Evolutionary conservation across 768 basidiomycete species (phyloP).

Genomic region (Trametes punicea): DNA sequence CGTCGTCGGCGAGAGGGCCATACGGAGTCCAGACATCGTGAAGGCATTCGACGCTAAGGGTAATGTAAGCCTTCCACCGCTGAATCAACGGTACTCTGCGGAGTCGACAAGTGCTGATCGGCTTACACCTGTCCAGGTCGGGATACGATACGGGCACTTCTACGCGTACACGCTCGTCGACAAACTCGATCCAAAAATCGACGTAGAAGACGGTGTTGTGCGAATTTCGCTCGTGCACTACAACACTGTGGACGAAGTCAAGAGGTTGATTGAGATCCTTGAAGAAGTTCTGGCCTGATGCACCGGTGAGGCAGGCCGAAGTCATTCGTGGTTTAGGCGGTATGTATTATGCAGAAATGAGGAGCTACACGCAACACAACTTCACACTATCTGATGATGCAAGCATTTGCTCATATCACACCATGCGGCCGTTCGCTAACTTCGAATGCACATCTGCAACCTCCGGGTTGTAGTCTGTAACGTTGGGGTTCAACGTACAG

Average conservation of each 20-base stretch:
- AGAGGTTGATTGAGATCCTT: conserved; percentile 53
- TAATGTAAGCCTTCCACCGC: conserved; percentile 56
- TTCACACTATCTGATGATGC: no score
- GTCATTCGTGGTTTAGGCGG: no score
- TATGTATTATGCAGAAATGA: no score
- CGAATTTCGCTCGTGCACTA: conserved; percentile 78
- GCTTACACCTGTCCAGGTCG: conserved; percentile 45
- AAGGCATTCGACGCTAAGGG: conserved; percentile 59
- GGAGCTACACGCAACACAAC: no score
- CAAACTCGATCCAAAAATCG: conserved; percentile 51
- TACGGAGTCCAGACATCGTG: conserved; percentile 64
- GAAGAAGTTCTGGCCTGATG: conserved; percentile 44
- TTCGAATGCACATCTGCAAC: no score
- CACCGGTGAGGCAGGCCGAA: no score
- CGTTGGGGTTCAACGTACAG: no score
- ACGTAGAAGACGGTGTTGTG: conserved; percentile 63
- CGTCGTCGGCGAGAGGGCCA: conserved; percentile 52
- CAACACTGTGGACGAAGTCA: conserved; percentile 70
- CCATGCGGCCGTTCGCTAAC: no score
- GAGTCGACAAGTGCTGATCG: no score
- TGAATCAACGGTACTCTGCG: no score
- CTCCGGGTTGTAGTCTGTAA: no score
- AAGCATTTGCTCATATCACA: no score
- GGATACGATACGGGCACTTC: conserved; percentile 76
- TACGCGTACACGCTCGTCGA: conserved; percentile 67